Evolutionary conservation across 2,329 filamentous ascomycete genomes (phyloP).

Genomic region (Claviceps africana): DNA sequence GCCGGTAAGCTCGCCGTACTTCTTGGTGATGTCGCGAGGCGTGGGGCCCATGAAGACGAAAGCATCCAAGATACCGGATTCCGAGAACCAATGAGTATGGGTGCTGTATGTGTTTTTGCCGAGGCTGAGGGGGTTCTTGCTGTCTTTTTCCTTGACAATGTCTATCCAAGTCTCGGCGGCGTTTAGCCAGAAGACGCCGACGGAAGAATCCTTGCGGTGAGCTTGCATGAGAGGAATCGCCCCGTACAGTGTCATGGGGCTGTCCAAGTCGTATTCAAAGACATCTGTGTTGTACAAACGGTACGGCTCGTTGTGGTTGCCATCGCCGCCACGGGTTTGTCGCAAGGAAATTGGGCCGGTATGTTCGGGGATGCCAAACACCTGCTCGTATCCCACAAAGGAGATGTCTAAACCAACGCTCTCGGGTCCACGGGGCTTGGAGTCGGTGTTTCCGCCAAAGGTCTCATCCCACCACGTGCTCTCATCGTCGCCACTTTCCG

Average conservation of each 20-base stretch:
- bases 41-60: slow-evolving; percentile 90
- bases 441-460: slow-evolving; percentile 90
- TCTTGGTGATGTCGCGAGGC: slow-evolving; percentile 65
- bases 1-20: slow-evolving; percentile 81
- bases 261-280: slow-evolving; percentile 94
- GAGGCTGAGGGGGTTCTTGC: slow-evolving; percentile 63
- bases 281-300: slow-evolving; percentile 93
- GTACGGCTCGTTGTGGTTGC: slow-evolving; percentile 80
- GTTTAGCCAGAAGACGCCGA: slow-evolving; percentile 96
- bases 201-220: slow-evolving; percentile 81
- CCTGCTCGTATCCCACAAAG: slow-evolving; percentile 82
- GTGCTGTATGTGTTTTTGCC: slow-evolving; percentile 59
- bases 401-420: slow-evolving; percentile 82
- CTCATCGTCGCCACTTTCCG: slow-evolving; percentile 50
- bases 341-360: slow-evolving; percentile 76
- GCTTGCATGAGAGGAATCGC: slow-evolving; percentile 96
- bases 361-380: slow-evolving; percentile 91
- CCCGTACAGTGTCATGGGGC: slow-evolving; percentile 97
- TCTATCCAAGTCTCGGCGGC: slow-evolving; percentile 96
- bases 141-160: slow-evolving; percentile 65
- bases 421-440: slow-evolving; percentile 89
- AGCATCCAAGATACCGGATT: slow-evolving; percentile 75
- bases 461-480: slow-evolving; percentile 96
- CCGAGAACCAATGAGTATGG: slow-evolving; percentile 93
- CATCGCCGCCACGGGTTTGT: slow-evolving; percentile 77